Percentiles rank a stretch among this genome's conserved stretches.
Evolutionary conservation across 2,329 filamentous ascomycete genomes (phyloP).

Genomic region (Fusarium miscanthi): DNA sequence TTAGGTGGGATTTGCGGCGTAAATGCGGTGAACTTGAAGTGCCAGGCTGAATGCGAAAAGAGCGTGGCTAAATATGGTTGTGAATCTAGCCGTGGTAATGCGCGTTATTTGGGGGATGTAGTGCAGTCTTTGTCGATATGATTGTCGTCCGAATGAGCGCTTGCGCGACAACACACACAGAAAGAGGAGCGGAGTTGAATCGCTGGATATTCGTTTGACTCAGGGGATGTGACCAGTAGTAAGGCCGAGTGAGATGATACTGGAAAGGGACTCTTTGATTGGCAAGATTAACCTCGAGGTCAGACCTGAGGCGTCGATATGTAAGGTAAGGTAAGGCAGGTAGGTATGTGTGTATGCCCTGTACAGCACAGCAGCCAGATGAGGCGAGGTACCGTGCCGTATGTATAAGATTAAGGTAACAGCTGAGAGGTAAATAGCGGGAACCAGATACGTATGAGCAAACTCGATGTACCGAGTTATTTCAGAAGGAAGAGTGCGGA

Average conservation of each 20-base stretch:
- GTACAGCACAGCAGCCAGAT: not conserved
- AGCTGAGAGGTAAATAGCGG: not conserved
- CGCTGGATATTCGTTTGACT: constrained; percentile 14
- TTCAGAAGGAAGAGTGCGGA: constrained; percentile 18
- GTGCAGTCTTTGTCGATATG: constrained; percentile 26
- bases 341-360: not conserved
- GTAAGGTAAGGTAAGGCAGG: not conserved
- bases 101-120: constrained; percentile 18
- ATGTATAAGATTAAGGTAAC: not conserved
- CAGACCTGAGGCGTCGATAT: constrained; percentile 23
- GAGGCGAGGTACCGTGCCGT: not conserved
- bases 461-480: not conserved
- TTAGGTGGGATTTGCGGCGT: constrained; percentile 30
- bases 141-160: constrained; percentile 3
- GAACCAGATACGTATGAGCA: not conserved
- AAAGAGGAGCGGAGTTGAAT: constrained; percentile 19
- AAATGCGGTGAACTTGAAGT: constrained; percentile 26
- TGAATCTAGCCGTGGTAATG: constrained; percentile 18
- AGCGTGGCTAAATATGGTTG: constrained; percentile 15
- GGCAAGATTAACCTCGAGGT: constrained; percentile 22
- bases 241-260: constrained; percentile 21
- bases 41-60: constrained; percentile 21
- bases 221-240: constrained; percentile 32
- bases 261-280: constrained; percentile 13
- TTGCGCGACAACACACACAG: constrained; percentile 34